A percentile compares a stretch with the other conserved stretches of the same genome.
phyloP scores from a whole-genome alignment of 176 grass and related monocot species.

The Musa itinerans region DNA sequence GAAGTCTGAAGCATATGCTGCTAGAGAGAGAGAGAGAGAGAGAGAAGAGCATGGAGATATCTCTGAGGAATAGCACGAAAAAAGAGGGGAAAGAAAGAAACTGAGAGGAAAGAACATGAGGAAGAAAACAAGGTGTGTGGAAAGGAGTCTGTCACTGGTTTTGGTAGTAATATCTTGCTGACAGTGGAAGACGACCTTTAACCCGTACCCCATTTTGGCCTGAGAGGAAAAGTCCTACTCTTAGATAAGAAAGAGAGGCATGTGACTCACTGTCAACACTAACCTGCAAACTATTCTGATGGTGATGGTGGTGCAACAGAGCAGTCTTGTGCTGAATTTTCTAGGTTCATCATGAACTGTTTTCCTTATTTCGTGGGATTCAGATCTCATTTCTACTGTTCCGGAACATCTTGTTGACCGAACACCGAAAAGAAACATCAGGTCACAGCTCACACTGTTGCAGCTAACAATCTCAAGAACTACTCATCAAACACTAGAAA shows the following conservation, averaged over 20 bases:
- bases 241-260: slow-evolving; percentile 2
- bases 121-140: slow-evolving; percentile 4
- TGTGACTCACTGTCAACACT: slow-evolving; percentile 15
- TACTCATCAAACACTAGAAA: not conserved
- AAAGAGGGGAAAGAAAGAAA: not conserved
- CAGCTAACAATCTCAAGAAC: not conserved
- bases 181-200: not conserved
- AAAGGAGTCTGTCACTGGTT: slow-evolving; percentile 4
- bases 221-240: not conserved
- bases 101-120: slow-evolving; percentile 4
- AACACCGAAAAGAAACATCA: not conserved
- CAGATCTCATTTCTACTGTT: not conserved
- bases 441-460: not conserved
- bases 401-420: not conserved
- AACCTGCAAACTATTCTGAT: not conserved
- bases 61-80: not conserved
- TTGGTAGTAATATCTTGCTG: not conserved
- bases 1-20: no score
- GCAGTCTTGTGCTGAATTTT: not conserved
- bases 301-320: not conserved
- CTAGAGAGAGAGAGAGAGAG: not conserved
- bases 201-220: not conserved
- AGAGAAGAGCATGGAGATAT: no score
- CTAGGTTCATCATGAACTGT: not conserved
- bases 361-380: not conserved